A percentile compares a stretch with the other conserved stretches of the same genome.
Conservation (phyloP, 2,329 filamentous ascomycete genomes). For the Huntiella savannae region DNA sequence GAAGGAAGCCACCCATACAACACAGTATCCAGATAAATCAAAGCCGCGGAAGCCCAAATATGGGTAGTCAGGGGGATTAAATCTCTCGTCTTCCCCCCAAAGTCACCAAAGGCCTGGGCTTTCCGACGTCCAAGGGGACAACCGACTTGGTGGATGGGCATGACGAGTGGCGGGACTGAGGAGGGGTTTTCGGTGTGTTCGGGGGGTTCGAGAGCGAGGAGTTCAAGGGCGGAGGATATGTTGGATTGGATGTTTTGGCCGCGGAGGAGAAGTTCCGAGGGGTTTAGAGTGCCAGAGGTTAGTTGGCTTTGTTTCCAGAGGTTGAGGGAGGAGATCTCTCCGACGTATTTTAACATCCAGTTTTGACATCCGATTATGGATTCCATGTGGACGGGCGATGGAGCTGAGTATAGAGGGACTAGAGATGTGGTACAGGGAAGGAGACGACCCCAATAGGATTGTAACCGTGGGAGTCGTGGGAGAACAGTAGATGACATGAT, state of each 20-base stretch:
- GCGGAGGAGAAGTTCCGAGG: slow-evolving; percentile 26
- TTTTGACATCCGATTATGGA: slow-evolving; percentile 37
- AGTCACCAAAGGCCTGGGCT: slow-evolving; percentile 10
- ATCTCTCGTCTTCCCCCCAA: slow-evolving; percentile 6
- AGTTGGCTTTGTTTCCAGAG: slow-evolving; percentile 34
- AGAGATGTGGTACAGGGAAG: slow-evolving; percentile 17
- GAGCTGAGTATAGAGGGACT: slow-evolving; percentile 9
- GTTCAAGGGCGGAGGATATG: slow-evolving; percentile 18
- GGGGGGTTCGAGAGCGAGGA: slow-evolving; percentile 13
- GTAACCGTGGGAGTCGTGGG: slow-evolving; percentile 23
- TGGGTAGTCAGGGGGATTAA: slow-evolving; percentile 15
- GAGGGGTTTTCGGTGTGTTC: background rate
- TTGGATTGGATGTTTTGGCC: slow-evolving; percentile 23
- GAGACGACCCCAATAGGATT: slow-evolving; percentile 22
- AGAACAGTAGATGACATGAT: slow-evolving; percentile 29
- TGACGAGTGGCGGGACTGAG: slow-evolving; percentile 6
- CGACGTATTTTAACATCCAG: slow-evolving; percentile 35
- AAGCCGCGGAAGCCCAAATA: slow-evolving; percentile 29
- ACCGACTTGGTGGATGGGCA: slow-evolving; percentile 10
- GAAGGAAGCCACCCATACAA: slow-evolving; percentile 32
- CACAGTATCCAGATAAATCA: slow-evolving; percentile 29
- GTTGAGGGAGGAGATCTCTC: slow-evolving; percentile 32
- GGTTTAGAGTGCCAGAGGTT: slow-evolving; percentile 24
- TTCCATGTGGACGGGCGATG: slow-evolving; percentile 24
- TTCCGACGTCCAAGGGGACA: slow-evolving; percentile 7